Conservation (phyloP, 2,329 filamentous ascomycete genomes). For the Colletotrichum incanum region DNA sequence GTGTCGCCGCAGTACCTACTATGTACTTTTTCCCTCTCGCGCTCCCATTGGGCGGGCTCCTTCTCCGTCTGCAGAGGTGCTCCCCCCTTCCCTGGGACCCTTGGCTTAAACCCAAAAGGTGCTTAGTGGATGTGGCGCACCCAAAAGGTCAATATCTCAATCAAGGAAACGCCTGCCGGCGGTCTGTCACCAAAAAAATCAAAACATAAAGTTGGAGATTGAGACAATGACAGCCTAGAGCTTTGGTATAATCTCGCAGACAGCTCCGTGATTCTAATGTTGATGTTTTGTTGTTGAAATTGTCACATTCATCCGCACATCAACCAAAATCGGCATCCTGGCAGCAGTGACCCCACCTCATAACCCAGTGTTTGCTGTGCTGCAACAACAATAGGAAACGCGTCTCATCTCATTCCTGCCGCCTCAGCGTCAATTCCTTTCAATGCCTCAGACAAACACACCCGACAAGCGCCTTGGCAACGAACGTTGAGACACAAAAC, state of each 20-base stretch:
- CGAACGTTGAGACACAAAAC: not conserved
- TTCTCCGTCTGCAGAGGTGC: not conserved
- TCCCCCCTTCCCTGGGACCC: not conserved
- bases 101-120: conserved; percentile 6
- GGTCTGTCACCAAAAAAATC: too few species aligned
- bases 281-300: not conserved
- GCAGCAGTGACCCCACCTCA: not conserved
- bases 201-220: not conserved
- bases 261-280: not conserved
- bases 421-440: conserved; percentile 1
- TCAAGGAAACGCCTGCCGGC: not conserved
- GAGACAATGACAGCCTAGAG: too few species aligned
- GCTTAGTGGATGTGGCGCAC: not conserved
- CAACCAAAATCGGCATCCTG: not conserved
- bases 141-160: not conserved
- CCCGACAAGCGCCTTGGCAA: conserved; percentile 2
- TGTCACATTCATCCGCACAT: not conserved
- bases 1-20: not conserved
- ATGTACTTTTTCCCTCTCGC: not conserved
- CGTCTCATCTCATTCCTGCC: conserved; percentile 13
- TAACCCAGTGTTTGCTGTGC: not conserved
- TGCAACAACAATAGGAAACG: not conserved
- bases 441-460: conserved; percentile 1
- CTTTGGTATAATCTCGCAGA: too few species aligned
- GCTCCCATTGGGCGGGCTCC: conserved; percentile 1